Evolutionary conservation across 805 yeast species (phyloP), one percentile per base, ranked within the genome.

Genomic region (Candida michaelii): DNA sequence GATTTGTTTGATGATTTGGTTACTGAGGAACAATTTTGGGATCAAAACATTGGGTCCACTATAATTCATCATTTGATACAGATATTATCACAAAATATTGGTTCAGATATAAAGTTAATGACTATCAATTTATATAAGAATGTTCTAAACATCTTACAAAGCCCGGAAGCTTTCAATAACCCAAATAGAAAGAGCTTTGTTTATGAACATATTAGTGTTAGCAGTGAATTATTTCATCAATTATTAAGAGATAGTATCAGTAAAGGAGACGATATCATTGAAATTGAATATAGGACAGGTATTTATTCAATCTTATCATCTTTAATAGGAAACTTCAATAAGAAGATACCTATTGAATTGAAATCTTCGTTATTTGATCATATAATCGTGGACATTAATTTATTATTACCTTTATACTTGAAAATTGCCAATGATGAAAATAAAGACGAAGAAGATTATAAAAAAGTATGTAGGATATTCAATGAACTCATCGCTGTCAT

Each of bases 1-100:
- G 97, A 91, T 47, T 70, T 93, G 17, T 83, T 89, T 48, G 93
- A 86, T 54, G 97, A 93, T 55, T 72, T 89, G 39, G 79, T 93
- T 23, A 77, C 91, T 2, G 96, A 89, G 44, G 89, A 83, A 27
- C 91, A 87, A 60, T 91, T 90, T 58, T 86, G 89, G 70, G 83
- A 79, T 41, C 83, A 79, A 9, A 86, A 85, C 1, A 73, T 83
- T 31, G 91, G 90, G 2, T 48, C 59, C 14, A 70, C 71, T 31
- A 71, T 86, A 0, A 66, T 82, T 30, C 60, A 69, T 24, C 76
- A 80, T 29, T 72, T 85, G 40, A 62, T 72, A 30, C 44, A 59
- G 0, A 48, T 58, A 8, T 42, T 65, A 10, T 46, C 53, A n/a
- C 38, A 66, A 10, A 62, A 77, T 9, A 32, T 49, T 30, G 76